Percentiles rank a stretch among this genome's conserved stretches.
Evolutionary conservation across 2,329 filamentous ascomycete genomes (phyloP).

Genomic region (Thelonectria olida): DNA sequence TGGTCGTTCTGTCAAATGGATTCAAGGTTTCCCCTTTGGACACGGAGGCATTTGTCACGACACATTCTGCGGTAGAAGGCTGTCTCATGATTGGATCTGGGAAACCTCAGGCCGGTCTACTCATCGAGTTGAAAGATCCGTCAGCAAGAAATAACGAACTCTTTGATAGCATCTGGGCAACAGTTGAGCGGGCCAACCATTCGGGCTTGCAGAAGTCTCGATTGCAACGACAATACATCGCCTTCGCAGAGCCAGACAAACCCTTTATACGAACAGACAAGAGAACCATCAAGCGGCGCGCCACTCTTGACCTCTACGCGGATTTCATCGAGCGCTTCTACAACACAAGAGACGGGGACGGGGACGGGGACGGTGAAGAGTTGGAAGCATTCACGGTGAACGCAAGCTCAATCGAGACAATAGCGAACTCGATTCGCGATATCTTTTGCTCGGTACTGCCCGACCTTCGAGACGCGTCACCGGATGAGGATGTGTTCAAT

Average conservation of each 20-base stretch:
- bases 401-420: slow-evolving; percentile 33
- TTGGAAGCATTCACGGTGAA: slow-evolving; percentile 21
- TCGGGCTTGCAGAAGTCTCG: too few relatives aligned
- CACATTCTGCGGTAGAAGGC: slow-evolving; percentile 37
- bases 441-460: slow-evolving; percentile 31
- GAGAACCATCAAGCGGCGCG: slow-evolving; percentile 52
- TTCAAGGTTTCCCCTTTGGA: slow-evolving; percentile 45
- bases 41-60: slow-evolving; percentile 39
- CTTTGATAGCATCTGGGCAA: slow-evolving; percentile 55
- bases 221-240: slow-evolving; percentile 52
- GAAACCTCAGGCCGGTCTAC: slow-evolving; percentile 38
- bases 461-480: slow-evolving; percentile 19
- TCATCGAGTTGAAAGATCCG: slow-evolving; percentile 40
- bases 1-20: slow-evolving; percentile 43
- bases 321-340: slow-evolving; percentile 55
- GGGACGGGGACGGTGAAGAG: too few relatives aligned
- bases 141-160: slow-evolving; percentile 33
- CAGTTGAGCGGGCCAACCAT: slow-evolving; percentile 54
- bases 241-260: slow-evolving; percentile 51
- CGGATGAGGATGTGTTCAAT: slow-evolving; percentile 39
- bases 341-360: not conserved
- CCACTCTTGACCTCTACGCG: slow-evolving; percentile 51
- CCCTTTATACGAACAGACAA: slow-evolving; percentile 57
- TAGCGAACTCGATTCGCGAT: slow-evolving; percentile 28
- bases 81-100: slow-evolving; percentile 41